Evolutionary conservation across 2,329 filamentous ascomycete species (phyloP), one percentile per base, ranked within the genome.

Genomic region (Diaporthe sp.): DNA sequence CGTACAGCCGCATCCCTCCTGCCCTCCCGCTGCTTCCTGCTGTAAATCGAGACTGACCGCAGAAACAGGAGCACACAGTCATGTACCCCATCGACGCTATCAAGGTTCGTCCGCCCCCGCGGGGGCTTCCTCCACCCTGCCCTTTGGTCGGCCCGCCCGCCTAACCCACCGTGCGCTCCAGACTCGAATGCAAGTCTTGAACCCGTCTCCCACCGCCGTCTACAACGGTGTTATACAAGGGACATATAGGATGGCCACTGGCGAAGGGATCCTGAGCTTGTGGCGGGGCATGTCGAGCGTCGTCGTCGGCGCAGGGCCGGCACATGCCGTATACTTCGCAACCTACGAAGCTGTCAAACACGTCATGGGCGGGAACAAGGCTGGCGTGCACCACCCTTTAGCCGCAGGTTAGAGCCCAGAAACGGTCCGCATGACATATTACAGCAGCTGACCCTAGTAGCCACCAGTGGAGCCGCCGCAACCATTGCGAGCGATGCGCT

Each of bases 51-150:
- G 55, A 61, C 50, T 75, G 67, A 75, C 67, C 45, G 72, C 47
- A 35, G 35, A 30, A 76, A 69, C 79, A 98, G 96, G 96, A 98
- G 87, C 96, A 98, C 85, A 97, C 96, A 75, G 96, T 98, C 81
- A 98, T 99, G 97, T 99, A 99, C 83, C 97, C 97, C 28, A 94
- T 99, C 82, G 97, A 99, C 87, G 92, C 97, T 79, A 94, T 99
- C 83, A 99, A 99, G 93, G 97, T 98, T 79, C 78, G 83, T 73
- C 67, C 54, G 71, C 61, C 73, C 40, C 57, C 64, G 61, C 72
- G 47, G 35, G 52, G 35, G 52, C 40, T 73, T 40, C 79, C 80
- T 74, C 81, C 75, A n/a, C 30, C 9, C 28, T 42, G 45, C 68
- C 60, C 28, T 58, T 40, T 15, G 30, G 25, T 42, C 42, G 35